phyloP scores from a whole-genome alignment of 2,329 filamentous ascomycete species.

The Paraphaeosphaeria sporulosa region DNA sequence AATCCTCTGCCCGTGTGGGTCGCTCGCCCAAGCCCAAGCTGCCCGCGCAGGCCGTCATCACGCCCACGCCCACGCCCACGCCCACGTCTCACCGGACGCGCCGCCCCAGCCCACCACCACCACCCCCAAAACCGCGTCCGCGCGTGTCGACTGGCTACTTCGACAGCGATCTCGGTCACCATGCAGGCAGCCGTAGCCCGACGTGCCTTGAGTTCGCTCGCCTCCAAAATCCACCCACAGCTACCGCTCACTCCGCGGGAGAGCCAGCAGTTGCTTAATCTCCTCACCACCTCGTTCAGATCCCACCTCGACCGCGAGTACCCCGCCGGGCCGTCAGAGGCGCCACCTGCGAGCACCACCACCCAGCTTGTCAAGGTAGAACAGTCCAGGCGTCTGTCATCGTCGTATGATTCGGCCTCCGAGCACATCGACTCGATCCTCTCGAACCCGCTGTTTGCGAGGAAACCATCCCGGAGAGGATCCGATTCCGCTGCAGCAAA shows the following conservation, averaged over 20 bases:
- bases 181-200: slow-evolving; percentile 62
- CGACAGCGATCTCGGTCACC: not conserved
- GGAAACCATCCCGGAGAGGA: slow-evolving; percentile 34
- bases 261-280: slow-evolving; percentile 65
- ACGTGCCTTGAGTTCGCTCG: slow-evolving; percentile 50
- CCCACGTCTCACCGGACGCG: not conserved
- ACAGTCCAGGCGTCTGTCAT: slow-evolving; percentile 27
- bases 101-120: not conserved
- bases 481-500: slow-evolving; percentile 36
- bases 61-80: no score
- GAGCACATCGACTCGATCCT: slow-evolving; percentile 60
- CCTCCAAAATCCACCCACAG: slow-evolving; percentile 61
- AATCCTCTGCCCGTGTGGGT: not conserved
- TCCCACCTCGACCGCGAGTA: slow-evolving; percentile 68
- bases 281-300: slow-evolving; percentile 70
- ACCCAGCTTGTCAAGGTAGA: slow-evolving; percentile 13
- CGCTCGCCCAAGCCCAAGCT: not conserved
- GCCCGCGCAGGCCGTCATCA: not conserved
- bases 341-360: slow-evolving; percentile 9
- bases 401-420: slow-evolving; percentile 51
- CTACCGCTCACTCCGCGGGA: slow-evolving; percentile 64
- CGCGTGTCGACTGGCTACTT: not conserved
- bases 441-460: slow-evolving; percentile 58
- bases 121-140: not conserved
- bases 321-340: slow-evolving; percentile 41